Conservation (phyloP, 495 filamentous ascomycete species). For the Podospora pseudoanserina region DNA sequence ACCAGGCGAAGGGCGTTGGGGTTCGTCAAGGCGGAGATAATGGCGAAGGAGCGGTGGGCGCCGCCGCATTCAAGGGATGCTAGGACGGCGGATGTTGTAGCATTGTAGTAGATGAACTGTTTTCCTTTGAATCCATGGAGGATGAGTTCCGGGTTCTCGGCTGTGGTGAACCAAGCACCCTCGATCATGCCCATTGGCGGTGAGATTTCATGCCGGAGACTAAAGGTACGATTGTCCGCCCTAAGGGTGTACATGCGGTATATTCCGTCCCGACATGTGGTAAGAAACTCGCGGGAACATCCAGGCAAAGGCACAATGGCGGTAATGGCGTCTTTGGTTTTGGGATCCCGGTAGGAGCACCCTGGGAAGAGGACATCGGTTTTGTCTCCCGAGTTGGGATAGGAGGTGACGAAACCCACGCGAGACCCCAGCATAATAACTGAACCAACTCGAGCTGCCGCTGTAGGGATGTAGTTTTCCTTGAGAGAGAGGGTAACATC, state of each 20-base stretch:
- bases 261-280: constrained; percentile 69
- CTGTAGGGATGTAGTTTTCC: constrained; percentile 27
- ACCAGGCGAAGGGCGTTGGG: constrained; percentile 43
- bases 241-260: constrained; percentile 56
- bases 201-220: constrained; percentile 42
- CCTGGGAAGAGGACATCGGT: constrained; percentile 11
- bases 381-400: constrained; percentile 12
- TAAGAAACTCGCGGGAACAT: constrained; percentile 49
- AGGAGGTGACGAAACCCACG: constrained; percentile 28
- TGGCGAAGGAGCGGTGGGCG: constrained; percentile 68
- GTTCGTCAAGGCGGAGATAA: constrained; percentile 41
- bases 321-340: constrained; percentile 67
- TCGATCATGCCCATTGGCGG: constrained; percentile 68
- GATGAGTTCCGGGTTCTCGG: constrained; percentile 47
- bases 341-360: constrained; percentile 36
- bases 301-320: constrained; percentile 48
- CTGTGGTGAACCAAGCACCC: constrained; percentile 55
- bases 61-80: constrained; percentile 76
- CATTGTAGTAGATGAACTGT: constrained; percentile 76
- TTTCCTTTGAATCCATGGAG: constrained; percentile 78
- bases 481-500: constrained; percentile 19
- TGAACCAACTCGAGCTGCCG: constrained; percentile 34
- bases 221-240: constrained; percentile 8
- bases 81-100: constrained; percentile 60
- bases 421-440: constrained; percentile 68